Percentiles rank a stretch among this genome's conserved stretches.
phyloP scores from a whole-genome alignment of 805 yeast species.

The Lipomyces starkeyi region DNA sequence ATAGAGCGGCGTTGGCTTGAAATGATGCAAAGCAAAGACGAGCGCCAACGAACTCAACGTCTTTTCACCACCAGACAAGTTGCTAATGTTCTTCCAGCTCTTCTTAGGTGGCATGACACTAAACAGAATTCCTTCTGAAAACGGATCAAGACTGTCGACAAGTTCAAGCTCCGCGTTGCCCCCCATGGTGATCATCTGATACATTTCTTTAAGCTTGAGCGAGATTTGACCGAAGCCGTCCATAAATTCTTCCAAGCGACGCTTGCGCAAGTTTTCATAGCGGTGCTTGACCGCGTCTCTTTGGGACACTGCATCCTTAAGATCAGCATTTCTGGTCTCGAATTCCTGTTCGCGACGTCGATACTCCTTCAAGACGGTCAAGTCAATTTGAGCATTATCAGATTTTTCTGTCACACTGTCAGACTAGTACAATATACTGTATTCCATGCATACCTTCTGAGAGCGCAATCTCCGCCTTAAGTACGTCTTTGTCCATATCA shows the following conservation, averaged over 20 bases:
- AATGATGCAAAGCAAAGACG: slow-evolving; percentile 94
- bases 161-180: slow-evolving; percentile 97
- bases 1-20: slow-evolving; percentile 95
- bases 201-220: slow-evolving; percentile 90
- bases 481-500: slow-evolving; percentile 53
- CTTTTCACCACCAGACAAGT: slow-evolving; percentile 97
- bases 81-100: slow-evolving; percentile 94
- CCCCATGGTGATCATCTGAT: slow-evolving; percentile 98
- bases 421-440: background rate
- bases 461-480: slow-evolving; percentile 59
- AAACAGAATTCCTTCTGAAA: slow-evolving; percentile 93
- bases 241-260: slow-evolving; percentile 87
- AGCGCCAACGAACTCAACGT: slow-evolving; percentile 92
- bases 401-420: slow-evolving; percentile 49
- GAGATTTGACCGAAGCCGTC: slow-evolving; percentile 88
- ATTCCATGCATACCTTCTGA: slow-evolving; percentile 49
- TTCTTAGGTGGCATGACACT: slow-evolving; percentile 99
- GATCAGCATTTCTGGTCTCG: slow-evolving; percentile 63
- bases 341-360: slow-evolving; percentile 69
- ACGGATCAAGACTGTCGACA: slow-evolving; percentile 96
- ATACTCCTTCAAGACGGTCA: slow-evolving; percentile 78
- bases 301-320: slow-evolving; percentile 67
- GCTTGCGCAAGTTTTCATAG: slow-evolving; percentile 72
- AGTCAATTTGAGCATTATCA: slow-evolving; percentile 65
- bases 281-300: slow-evolving; percentile 68